Base-by-base conservation (phyloP, 2,329 filamentous ascomycete species). In the Monosporascus ibericus region DNA sequence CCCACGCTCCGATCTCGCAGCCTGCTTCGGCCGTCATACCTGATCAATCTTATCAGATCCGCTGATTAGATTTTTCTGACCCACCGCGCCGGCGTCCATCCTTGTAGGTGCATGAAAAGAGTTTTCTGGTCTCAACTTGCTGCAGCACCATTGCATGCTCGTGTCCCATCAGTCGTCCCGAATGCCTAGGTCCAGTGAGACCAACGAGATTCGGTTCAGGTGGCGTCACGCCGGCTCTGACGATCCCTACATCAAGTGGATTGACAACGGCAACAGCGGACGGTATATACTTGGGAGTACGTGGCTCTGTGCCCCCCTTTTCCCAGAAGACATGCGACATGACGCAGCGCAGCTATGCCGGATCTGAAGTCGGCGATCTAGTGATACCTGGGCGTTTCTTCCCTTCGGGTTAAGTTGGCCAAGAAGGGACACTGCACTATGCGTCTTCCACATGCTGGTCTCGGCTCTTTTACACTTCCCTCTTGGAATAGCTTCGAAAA, bases 41-140 rank as follows among this genome's bases (percentile, higher is more conserved):
- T 47, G 48, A 42, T 55, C 53, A 60, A 65, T 65, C 63, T 65
- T 64, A 65, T 65, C 63, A 59, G 63, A 65, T 65, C 63, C 60
- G 60, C 51, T 62, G 63, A 66, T 66, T 63, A 64, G 60, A 65
- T 65, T 57, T 44, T 56, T 39, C 44, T 18, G 58, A 55, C 55
- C 63, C 60, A 60, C 59, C 30, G 38, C 27, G 27, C 46, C 42
- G 20, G 22, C 38, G 7, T 46, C 14, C 42, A 46, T n/a, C 22
- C 42, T 14, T 25, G 42, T 17, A 24, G 22, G 8, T 47, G 20
- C 27, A 18, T 40, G 24, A 48, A 42, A 20, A 24, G n/a, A 42
- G 22, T 9, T 42, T 42, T 17, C 20, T 27, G 25, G 20, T 39
- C 39, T 42, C 39, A 24, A 20, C 18, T 42, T 42, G 39, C 6